These are phyloP conservation scores for Tagetes erecta DNA, from an alignment of 129 eudicot species.

Conservation along the genomic window DNA sequence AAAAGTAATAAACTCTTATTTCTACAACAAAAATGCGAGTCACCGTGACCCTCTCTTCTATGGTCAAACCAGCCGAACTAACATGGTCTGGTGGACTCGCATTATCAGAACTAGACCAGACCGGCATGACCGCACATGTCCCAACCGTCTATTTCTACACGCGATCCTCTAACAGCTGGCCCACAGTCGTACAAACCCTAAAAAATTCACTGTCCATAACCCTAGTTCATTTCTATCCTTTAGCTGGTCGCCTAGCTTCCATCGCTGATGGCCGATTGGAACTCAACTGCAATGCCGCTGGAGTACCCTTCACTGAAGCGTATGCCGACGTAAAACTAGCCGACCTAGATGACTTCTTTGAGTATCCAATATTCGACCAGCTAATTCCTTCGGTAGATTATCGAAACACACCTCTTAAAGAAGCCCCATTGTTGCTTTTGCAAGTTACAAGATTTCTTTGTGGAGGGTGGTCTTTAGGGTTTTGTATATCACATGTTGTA, in stretches of 20 bases:
- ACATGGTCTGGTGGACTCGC: conserved; percentile 50
- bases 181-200: conserved; percentile 36
- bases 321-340: conserved; percentile 34
- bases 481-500: conserved; percentile 48
- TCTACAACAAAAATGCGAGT: conserved; percentile 48
- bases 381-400: conserved; percentile 57
- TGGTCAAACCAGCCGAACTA: conserved; percentile 51
- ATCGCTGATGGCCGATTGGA: conserved; percentile 51
- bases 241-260: conserved; percentile 57
- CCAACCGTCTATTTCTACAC: conserved; percentile 53
- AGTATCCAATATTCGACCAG: conserved; percentile 27
- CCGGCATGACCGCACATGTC: conserved; percentile 42
- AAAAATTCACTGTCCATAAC: conserved; percentile 45
- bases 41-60: conserved; percentile 27
- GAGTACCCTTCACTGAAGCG: conserved; percentile 52
- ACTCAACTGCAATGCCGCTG: conserved; percentile 51
- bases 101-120: conserved; percentile 55
- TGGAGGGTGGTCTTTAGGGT: conserved; percentile 60
- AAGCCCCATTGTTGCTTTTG: conserved; percentile 44
- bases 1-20: conserved; percentile 11
- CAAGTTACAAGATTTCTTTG: conserved; percentile 60
- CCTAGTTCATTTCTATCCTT: conserved; percentile 58
- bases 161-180: conserved; percentile 19
- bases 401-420: conserved; percentile 42
- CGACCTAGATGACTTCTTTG: conserved; percentile 47